Percentiles rank a stretch among this genome's conserved stretches.
Evolutionary conservation across 441 rosid genomes (phyloP).

Genomic region (Adansonia madagascariensis): DNA sequence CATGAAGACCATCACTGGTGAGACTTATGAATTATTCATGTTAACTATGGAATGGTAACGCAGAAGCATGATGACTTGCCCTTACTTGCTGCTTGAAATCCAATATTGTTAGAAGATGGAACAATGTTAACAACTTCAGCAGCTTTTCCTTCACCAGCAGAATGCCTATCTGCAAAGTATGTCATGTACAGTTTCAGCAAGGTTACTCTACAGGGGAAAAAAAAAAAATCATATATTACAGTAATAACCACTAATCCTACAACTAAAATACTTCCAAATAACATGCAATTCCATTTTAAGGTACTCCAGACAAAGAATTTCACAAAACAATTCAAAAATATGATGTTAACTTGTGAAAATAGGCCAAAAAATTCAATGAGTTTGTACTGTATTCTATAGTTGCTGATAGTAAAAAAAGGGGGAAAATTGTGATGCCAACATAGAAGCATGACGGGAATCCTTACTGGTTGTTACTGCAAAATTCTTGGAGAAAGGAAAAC

Average conservation of each 20-base stretch:
- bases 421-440: background rate
- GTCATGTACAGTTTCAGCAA: constrained; percentile 10
- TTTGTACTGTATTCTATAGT: background rate
- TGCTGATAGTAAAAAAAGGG: background rate
- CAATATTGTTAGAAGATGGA: background rate
- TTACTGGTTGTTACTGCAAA: constrained; percentile 18
- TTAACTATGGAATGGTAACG: background rate
- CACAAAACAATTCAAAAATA: background rate
- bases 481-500: constrained; percentile 22
- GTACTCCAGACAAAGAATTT: background rate
- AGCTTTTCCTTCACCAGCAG: background rate
- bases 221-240: background rate
- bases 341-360: background rate
- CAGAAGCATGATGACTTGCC: background rate
- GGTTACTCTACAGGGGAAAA: background rate
- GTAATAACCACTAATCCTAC: background rate
- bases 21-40: background rate
- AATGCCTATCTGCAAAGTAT: constrained; percentile 11
- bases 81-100: constrained; percentile 3
- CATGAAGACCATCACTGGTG: background rate
- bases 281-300: background rate
- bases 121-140: background rate
- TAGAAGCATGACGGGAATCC: constrained; percentile 8
- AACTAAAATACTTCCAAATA: background rate
- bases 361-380: background rate